These are phyloP conservation scores for Citropsis articulata DNA, from an alignment of 345 rosid genomes.

Conservation along the genomic window DNA sequence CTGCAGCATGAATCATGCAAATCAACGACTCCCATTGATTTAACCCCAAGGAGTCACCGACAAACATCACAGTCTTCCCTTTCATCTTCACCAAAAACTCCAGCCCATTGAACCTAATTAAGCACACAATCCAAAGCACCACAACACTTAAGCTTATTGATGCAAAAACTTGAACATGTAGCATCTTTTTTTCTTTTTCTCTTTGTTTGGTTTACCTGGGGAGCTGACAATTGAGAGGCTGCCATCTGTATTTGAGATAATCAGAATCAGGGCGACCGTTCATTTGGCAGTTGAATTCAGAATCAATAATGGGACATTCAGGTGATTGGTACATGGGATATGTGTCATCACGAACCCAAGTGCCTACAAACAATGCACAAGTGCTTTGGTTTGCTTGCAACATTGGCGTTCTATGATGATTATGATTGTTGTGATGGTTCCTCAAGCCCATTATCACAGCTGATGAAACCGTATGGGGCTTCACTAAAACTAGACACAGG, in stretches of 20 bases:
- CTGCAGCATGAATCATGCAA: conserved; percentile 64
- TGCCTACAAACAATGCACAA: conserved; percentile 57
- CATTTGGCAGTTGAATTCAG: conserved; percentile 74
- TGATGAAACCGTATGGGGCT: conserved; percentile 40
- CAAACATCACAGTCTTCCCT: conserved; percentile 80
- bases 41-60: conserved; percentile 87
- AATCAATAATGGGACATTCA: conserved; percentile 61
- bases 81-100: conserved; percentile 65
- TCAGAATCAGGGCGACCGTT: conserved; percentile 87
- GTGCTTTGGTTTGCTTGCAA: conserved; percentile 28
- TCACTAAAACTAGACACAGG: conserved; percentile 29
- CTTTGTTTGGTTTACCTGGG: conserved; percentile 50
- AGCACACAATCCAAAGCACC: conserved; percentile 2
- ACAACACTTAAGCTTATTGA: not conserved
- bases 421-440: conserved; percentile 49
- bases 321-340: conserved; percentile 66
- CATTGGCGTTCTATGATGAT: conserved; percentile 32
- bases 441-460: conserved; percentile 60
- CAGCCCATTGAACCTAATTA: conserved; percentile 63
- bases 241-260: conserved; percentile 86
- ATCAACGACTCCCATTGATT: conserved; percentile 94
- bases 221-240: conserved; percentile 76
- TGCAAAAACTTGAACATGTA: not conserved
- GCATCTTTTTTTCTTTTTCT: not conserved
- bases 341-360: conserved; percentile 71